Base-by-base conservation (phyloP, 2,329 filamentous ascomycete species). In the Penicillium italicum region DNA sequence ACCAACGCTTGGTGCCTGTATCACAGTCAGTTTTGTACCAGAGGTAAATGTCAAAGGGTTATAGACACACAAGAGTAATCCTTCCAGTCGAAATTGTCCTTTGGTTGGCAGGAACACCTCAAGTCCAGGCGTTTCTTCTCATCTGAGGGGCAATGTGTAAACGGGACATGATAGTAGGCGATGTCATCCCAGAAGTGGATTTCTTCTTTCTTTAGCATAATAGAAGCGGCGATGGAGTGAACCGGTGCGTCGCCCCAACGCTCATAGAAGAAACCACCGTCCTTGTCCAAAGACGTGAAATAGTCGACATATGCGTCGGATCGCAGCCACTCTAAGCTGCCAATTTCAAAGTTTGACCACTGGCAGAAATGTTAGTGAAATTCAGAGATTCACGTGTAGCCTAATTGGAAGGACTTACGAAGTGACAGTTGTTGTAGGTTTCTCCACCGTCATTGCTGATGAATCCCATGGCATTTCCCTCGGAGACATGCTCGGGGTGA, bases 311-410 rank as follows among this genome's bases (percentile, higher is more conserved):
- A 99, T 22, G 89, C 83, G 72, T 92, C 80, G 62, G 90, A 94
- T 62, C 94, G 88, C 52, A 99, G 84, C 91, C 94, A 99, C 69
- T 95, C 84, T 37, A 99, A 82, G 76, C 88, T 95, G 62, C 93
- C 94, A 65, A 99, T 88, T 75, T 99, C 94, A 66, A 99, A 99
- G 80, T 99, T 99, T 70, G 93, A 97, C 94, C 94, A 99, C 89
- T 93, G 30, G 57, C 18, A 43, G 33, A 34, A 36, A 8, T 59
- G 63, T 60, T 65, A 66, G 61, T 26, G 26, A 18, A 22, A 6
- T 47, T 18, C 30, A 7, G 26, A 18, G 26, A 6, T 47, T 18
- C 30, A 7, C 7, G 11, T 1, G 31, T 14, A 30, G 22, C 24
- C 11, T 12, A 14, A 31, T 20, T 31, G 18, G 30, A 36, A 22